These are phyloP conservation scores for Penicillium sp. DNA, from an alignment of 2,329 filamentous ascomycete species.

Conservation along the genomic window DNA sequence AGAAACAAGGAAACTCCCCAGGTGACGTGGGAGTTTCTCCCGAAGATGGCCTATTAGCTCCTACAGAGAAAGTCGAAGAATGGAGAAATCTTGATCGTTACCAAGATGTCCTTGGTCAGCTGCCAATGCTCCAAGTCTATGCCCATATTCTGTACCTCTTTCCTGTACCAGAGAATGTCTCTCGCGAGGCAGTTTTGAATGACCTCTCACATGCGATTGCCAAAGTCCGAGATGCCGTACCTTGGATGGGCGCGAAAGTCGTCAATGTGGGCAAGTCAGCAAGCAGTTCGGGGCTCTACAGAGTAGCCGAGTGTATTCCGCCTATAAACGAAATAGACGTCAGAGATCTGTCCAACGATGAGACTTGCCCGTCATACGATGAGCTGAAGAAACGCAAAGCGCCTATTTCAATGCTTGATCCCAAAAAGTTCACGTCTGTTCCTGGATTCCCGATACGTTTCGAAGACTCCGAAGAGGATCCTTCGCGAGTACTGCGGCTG, in stretches of 20 bases:
- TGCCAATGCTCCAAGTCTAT: slow-evolving; percentile 18
- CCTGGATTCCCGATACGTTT: slow-evolving; percentile 4
- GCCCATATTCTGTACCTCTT: slow-evolving; percentile 17
- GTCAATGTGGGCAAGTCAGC: slow-evolving; percentile 14
- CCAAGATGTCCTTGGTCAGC: slow-evolving; percentile 17
- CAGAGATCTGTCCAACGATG: not conserved
- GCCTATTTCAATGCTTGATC: slow-evolving; percentile 8
- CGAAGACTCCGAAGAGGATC: slow-evolving; percentile 6
- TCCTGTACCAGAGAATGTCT: slow-evolving; percentile 1
- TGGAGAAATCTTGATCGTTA: slow-evolving; percentile 9
- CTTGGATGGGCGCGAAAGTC: slow-evolving; percentile 23
- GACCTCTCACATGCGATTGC: slow-evolving; percentile 14
- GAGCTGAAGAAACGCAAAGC: slow-evolving; percentile 9
- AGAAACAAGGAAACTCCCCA: not conserved
- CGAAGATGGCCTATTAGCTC: not conserved
- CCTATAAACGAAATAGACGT: not conserved
- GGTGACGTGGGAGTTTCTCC: not conserved
- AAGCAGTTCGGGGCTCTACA: not conserved
- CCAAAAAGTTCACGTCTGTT: not conserved
- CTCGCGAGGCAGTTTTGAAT: not conserved
- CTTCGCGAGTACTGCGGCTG: not conserved
- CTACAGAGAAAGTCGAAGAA: slow-evolving; percentile 1
- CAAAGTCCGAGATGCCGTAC: slow-evolving; percentile 15
- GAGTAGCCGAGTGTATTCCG: not conserved
- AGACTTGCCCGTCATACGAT: slow-evolving; percentile 1